Evolutionary conservation across 2,329 filamentous ascomycete species (phyloP), one percentile per base, ranked within the genome.

Genomic region (Nectriaceae sp.): DNA sequence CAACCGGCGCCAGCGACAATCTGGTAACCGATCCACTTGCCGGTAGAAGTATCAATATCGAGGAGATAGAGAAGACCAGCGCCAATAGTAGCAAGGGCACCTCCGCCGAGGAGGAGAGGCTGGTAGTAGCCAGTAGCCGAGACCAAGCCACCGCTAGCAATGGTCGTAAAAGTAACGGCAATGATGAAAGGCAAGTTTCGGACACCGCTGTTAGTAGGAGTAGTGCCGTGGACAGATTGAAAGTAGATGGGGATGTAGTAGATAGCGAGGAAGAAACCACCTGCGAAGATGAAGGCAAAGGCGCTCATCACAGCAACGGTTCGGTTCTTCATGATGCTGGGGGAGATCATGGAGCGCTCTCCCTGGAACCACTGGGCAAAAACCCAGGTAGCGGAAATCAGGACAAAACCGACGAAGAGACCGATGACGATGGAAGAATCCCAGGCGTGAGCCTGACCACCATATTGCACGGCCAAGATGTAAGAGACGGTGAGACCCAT

Each of bases 11-110:
- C 78, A 21, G 68, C 69, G 3, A 82, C 48, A 13, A 80, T 68
- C 63, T 82, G 77, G 56, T 77, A 82, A 5, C 77, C 78, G 36
- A 81, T 76, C 77, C 77, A 80, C 35, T 69, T 66, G 11, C 64
- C 73, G 1, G 68, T 67, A 3, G 66, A 54, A 4, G 74, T 71
- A 42, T 67, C 52, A 8, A 70, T 55, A 6, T 70, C 63, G 4
- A 78, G 64, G 5, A 66, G 68, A 50, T 75, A 76, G 20, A 77
- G 52, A 3, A 76, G 62, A 11, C 74, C 75, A 16, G 70, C 61
- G 4, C 71, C 74, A 15, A 77, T 54, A 4, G 71, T 70, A n/a
- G 73, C 67, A 49, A 80, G 52, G 1, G 62, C 70, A 2, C 65
- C 65, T 4, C 77, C 76, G 4, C 70, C 70, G 36, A 79, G 70